phyloP scores from a whole-genome alignment of 108 stramenopile species.

The Skeletonema grethae region DNA sequence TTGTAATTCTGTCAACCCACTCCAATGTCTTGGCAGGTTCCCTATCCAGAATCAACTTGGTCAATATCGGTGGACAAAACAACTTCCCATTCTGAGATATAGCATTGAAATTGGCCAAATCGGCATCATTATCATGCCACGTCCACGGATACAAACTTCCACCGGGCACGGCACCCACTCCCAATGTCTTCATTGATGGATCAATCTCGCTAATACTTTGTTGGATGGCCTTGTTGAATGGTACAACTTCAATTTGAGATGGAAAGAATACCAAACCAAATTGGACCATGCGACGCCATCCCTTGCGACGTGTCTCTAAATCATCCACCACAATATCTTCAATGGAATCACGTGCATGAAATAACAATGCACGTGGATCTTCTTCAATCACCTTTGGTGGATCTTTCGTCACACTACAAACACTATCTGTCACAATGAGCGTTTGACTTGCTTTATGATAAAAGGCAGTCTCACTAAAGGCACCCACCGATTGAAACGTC shows the following conservation, averaged over 20 bases:
- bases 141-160: constrained; percentile 80
- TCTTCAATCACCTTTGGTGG: constrained; percentile 79
- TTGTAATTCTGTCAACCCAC: constrained; percentile 78
- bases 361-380: constrained; percentile 84
- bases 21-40: constrained; percentile 71
- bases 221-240: constrained; percentile 50
- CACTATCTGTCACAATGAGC: constrained; percentile 84
- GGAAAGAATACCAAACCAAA: constrained; percentile 94
- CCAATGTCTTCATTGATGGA: constrained; percentile 56
- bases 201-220: constrained; percentile 54
- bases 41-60: constrained; percentile 87
- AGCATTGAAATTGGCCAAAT: constrained; percentile 61
- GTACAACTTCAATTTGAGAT: constrained; percentile 78
- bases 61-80: constrained; percentile 92
- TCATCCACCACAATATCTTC: constrained; percentile 69
- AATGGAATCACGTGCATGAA: constrained; percentile 85
- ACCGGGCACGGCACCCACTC: constrained; percentile 71
- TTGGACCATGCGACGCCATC: constrained; percentile 89
- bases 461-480: constrained; percentile 89
- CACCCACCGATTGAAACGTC: constrained; percentile 79
- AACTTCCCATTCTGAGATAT: constrained; percentile 64
- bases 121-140: constrained; percentile 68
- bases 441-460: constrained; percentile 81
- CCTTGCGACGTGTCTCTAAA: constrained; percentile 59
- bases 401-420: constrained; percentile 73